Conservation (phyloP, 257 asterid species). For the Nemophila menziesii region DNA sequence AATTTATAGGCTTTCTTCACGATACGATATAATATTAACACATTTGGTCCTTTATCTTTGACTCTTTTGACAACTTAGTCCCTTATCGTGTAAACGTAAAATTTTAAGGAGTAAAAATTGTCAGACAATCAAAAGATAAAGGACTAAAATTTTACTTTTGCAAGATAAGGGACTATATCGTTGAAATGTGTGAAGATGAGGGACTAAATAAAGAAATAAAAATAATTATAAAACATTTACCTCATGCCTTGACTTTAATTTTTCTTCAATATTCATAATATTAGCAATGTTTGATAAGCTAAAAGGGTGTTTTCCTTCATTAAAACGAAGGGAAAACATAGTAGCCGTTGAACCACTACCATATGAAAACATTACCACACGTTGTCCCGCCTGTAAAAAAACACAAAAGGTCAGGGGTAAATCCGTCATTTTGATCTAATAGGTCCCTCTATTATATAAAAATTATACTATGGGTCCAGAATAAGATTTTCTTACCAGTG, state of each 20-base stretch:
- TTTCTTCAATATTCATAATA: constrained; percentile 61
- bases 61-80: no score
- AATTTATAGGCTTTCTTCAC: background rate
- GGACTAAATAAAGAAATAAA: background rate
- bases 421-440: no score
- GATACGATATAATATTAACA: no score
- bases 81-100: no score
- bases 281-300: constrained; percentile 70
- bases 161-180: no score
- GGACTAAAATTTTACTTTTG: no score
- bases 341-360: constrained; percentile 88
- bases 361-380: constrained; percentile 85
- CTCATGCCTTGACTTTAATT: constrained; percentile 82
- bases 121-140: no score
- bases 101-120: no score
- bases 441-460: no score
- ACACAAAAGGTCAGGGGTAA: background rate
- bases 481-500: constrained; percentile 46
- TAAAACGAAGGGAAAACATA: constrained; percentile 76
- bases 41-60: no score
- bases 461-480: background rate
- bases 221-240: constrained; percentile 19
- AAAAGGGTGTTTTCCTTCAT: constrained; percentile 70
- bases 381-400: constrained; percentile 54
- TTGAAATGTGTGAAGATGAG: no score